Base-by-base conservation (phyloP, 2,329 filamentous ascomycete species). In the Apiospora hydei region DNA sequence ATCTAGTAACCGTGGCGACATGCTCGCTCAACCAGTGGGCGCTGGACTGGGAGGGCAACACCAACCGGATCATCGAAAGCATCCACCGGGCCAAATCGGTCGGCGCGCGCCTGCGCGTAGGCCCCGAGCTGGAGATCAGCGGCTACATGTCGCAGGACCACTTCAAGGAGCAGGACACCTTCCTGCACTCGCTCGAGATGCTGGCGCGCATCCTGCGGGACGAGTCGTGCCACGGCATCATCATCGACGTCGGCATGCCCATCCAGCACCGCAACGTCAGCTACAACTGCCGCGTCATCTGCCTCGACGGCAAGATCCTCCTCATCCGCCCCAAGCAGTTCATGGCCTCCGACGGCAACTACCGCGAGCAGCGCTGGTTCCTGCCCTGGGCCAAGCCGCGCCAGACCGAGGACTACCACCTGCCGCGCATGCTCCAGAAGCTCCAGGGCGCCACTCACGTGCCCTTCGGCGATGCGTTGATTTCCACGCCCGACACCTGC, bases 251-350 rank as follows among this genome's bases (percentile, higher is more conserved):
- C 47, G 89, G 89, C 49, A 85, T 90, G 83, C 90, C 91, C 0
- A 85, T 94, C 67, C 83, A 86, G 64, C 91, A 93, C 78, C 82
- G 88, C 57, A 90, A 90, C 76, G 84, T 88, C 70, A 85, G 88
- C 71, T 93, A 90, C 82, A 94, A 93, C 79, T 90, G 89, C 75
- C 85, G 92, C 34, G 84, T 92, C n/a, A 87, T 93, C 73, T 84
- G 85, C 73, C 85, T 90, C 69, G 88, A 95, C 75, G 87, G 89
- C 69, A 90, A 91, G 81, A 91, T 95, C 26, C 82, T 95, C 24
- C 84, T 92, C 72, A 92, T 96, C 72, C 85, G 93, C 14, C 92
- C 92, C 0, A 95, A 94, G 81, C 85, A 93, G 74, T 91, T 86
- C 77, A 86, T 95, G 7, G 92, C 92, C 67, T 92, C 93, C 74